These are phyloP conservation scores for Colletotrichum musae DNA, from an alignment of 2,329 filamentous ascomycete species.

Conservation along the genomic window DNA sequence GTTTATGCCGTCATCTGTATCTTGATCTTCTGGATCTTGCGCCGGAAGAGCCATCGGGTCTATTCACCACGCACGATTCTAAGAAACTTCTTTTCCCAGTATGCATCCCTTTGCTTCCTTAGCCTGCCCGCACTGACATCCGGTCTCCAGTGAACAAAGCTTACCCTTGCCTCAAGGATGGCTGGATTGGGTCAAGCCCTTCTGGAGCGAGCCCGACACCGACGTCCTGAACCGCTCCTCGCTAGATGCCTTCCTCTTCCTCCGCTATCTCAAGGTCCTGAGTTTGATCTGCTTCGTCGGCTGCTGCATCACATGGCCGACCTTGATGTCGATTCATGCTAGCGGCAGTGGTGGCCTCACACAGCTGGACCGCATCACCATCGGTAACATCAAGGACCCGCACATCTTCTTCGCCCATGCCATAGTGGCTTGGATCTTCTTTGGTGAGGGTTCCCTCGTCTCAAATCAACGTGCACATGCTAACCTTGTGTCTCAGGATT, in stretches of 20 bases:
- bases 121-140: not conserved
- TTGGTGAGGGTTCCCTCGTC: constrained; percentile 57
- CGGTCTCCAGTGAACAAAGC: constrained; percentile 30
- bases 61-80: constrained; percentile 70
- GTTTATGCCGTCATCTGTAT: constrained; percentile 64
- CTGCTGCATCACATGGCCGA: constrained; percentile 85
- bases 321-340: constrained; percentile 87
- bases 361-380: constrained; percentile 75
- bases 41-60: constrained; percentile 64
- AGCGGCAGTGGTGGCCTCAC: constrained; percentile 77
- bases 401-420: constrained; percentile 84
- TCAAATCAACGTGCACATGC: not conserved
- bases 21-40: constrained; percentile 64
- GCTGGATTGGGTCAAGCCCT: constrained; percentile 77
- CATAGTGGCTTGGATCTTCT: constrained; percentile 86
- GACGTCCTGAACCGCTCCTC: constrained; percentile 92
- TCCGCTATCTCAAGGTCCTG: constrained; percentile 77
- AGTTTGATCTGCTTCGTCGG: constrained; percentile 86
- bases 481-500: constrained; percentile 65
- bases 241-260: constrained; percentile 90
- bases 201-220: constrained; percentile 79
- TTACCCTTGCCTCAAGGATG: constrained; percentile 68
- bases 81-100: constrained; percentile 65
- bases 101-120: constrained; percentile 30
- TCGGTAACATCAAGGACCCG: constrained; percentile 68